Conservation (phyloP, 169 alveolate species). For the Plasmodium coatneyi region DNA sequence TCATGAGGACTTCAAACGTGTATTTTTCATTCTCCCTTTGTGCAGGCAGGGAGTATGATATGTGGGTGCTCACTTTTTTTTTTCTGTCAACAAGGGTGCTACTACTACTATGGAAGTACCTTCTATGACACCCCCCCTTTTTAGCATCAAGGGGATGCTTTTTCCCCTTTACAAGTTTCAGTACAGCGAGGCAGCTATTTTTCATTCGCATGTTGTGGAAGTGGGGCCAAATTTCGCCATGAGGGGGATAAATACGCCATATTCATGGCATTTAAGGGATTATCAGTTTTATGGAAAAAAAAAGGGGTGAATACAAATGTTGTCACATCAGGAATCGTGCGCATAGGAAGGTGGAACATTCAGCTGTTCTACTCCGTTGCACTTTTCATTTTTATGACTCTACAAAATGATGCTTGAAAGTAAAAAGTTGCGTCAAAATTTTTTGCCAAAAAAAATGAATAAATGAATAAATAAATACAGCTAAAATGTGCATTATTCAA, state of each 20-base stretch:
- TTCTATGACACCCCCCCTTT: background rate
- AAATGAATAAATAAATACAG: background rate
- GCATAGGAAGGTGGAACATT: background rate
- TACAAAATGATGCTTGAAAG: background rate
- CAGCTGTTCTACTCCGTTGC: background rate
- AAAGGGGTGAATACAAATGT: background rate
- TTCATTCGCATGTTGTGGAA: constrained; percentile 9
- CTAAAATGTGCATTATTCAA: background rate
- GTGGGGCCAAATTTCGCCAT: background rate
- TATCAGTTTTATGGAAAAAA: background rate
- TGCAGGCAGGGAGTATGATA: constrained; percentile 12
- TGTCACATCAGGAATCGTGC: background rate
- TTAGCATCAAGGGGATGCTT: background rate
- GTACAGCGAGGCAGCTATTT: background rate
- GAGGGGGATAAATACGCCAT: background rate
- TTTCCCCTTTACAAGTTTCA: constrained; percentile 21
- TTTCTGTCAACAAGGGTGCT: constrained; percentile 5
- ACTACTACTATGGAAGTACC: background rate
- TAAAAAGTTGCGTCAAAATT: background rate
- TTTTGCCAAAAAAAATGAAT: background rate
- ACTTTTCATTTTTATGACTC: background rate
- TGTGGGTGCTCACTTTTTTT: constrained; percentile 16
- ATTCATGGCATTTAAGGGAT: background rate
- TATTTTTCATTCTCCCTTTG: constrained; percentile 33
- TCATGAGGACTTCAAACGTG: constrained; percentile 60